Base-by-base conservation (phyloP, 148 eudicot species). In the Silene latifolia region DNA sequence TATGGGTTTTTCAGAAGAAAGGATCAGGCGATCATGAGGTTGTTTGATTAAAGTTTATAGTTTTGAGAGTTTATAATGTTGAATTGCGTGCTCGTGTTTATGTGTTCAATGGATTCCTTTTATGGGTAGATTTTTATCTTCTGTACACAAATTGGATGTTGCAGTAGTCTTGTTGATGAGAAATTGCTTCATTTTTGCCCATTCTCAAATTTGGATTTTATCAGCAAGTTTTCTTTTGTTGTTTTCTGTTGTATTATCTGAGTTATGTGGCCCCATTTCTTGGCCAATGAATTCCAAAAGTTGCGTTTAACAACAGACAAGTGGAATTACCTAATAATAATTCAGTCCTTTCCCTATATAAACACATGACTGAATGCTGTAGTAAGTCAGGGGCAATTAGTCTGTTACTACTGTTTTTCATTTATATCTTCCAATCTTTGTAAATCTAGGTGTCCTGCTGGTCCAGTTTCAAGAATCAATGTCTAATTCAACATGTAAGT, bases 401-500 rank as follows among this genome's bases (percentile, higher is more conserved):
- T 4, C 18, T 51, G 2, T 51, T 39, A 42, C 7, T 11, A 66
- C 39, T 75, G 17, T 59, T 17, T 12, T 72, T 69, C 70, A 20
- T 39, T 35, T 29, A 19, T 3, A 8, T 7, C 39, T 35, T 18
- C 53, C 5, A 53, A 10, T 35, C 17, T 25, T 15, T 60, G 48
- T 59, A 51, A 29, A 56, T 44, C 54, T 71, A 83, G 86, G 80
- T 67, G 21, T 76, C 57, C 32, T 83, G 19, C 46, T 77, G 78
- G 60, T 67, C 35, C 78, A 80, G 32, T 80, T 77, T 19, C 78
- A 68, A 12, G 81, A 73, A 47, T 20, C 85, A 8, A 68, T 85
- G 75, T 82, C 85, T 0, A 81, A 78, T 70, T 19, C 81, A n/a
- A 76, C 72, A 66, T 85, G 88, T 70, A 78, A 74, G 35, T 19